These are phyloP conservation scores for Pseudocercospora macadamiae DNA, from an alignment of 2,329 filamentous ascomycete species.

Conservation along the genomic window DNA sequence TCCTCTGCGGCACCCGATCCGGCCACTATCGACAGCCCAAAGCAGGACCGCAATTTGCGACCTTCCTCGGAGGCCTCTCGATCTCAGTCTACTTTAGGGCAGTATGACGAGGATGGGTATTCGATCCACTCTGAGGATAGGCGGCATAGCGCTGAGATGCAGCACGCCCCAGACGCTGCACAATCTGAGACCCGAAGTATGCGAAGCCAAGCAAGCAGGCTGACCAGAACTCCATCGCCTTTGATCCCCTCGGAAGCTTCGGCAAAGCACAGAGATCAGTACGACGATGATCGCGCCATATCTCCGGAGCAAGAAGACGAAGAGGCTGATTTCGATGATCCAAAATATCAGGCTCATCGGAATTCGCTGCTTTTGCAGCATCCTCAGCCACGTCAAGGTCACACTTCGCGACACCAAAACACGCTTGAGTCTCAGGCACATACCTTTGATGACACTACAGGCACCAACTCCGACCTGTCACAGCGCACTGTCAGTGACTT, in stretches of 20 bases:
- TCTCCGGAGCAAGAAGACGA: constrained; percentile 34
- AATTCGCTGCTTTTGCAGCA: constrained; percentile 80
- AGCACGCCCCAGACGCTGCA: constrained; percentile 22
- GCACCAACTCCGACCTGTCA: constrained; percentile 40
- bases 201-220: constrained; percentile 38
- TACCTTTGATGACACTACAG: constrained; percentile 52
- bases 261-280: constrained; percentile 23
- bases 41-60: constrained; percentile 41
- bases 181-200: constrained; percentile 35
- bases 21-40: constrained; percentile 34
- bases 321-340: constrained; percentile 55
- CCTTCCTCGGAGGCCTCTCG: constrained; percentile 69
- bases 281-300: constrained; percentile 25
- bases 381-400: constrained; percentile 74
- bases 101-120: constrained; percentile 54
- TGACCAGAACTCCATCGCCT: constrained; percentile 52
- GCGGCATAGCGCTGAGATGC: constrained; percentile 27
- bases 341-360: constrained; percentile 80
- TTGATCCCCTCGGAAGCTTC: constrained; percentile 58
- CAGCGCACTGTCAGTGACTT: constrained; percentile 40
- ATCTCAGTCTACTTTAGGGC: constrained; percentile 73
- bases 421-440: constrained; percentile 74
- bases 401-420: constrained; percentile 73
- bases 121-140: constrained; percentile 63
- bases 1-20: constrained; percentile 69